Evolutionary conservation across 1,284 basidiomycete species (phyloP).

Genomic region (Marasmius sp.): DNA sequence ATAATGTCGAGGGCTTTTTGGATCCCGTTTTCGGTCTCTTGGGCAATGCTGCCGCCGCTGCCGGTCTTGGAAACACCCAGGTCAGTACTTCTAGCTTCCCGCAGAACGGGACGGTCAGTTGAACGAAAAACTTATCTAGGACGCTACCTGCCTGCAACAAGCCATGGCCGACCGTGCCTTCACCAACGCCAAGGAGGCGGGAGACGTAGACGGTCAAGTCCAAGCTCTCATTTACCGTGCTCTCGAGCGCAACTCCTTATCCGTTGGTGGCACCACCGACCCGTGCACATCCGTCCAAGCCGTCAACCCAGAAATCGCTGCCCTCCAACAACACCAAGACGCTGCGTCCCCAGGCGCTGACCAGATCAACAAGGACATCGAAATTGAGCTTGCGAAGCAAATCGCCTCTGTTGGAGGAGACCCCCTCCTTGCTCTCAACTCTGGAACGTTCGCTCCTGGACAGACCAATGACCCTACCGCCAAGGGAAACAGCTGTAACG

Average conservation of each 20-base stretch:
- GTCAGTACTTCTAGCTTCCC: conserved; percentile 28
- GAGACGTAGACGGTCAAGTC: conserved; percentile 56
- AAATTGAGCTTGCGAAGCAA: conserved; percentile 59
- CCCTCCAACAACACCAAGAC: conserved; percentile 69
- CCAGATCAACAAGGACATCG: conserved; percentile 61
- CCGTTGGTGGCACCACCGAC: conserved; percentile 49
- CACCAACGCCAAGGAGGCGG: conserved; percentile 67
- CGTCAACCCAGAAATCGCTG: conserved; percentile 67
- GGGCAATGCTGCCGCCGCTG: conserved; percentile 59
- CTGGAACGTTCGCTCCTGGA: conserved; percentile 68
- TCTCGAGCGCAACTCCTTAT: conserved; percentile 65
- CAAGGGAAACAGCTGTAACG: conserved; percentile 53
- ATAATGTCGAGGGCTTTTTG: conserved; percentile 59
- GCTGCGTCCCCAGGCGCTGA: conserved; percentile 62
- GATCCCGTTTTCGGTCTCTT: conserved; percentile 69
- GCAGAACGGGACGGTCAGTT: not conserved
- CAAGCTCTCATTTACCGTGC: conserved; percentile 65
- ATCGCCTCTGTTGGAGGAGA: conserved; percentile 64
- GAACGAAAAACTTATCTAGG: conserved; percentile 28
- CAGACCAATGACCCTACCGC: conserved; percentile 50
- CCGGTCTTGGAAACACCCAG: conserved; percentile 52
- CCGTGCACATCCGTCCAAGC: conserved; percentile 56
- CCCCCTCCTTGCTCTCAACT: conserved; percentile 57
- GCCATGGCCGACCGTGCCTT: conserved; percentile 67
- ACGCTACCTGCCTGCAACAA: conserved; percentile 66